Percentiles rank a stretch among this genome's conserved stretches.
phyloP scores from a whole-genome alignment of 257 asterid genomes.

The Oldenlandia corymbosa region DNA sequence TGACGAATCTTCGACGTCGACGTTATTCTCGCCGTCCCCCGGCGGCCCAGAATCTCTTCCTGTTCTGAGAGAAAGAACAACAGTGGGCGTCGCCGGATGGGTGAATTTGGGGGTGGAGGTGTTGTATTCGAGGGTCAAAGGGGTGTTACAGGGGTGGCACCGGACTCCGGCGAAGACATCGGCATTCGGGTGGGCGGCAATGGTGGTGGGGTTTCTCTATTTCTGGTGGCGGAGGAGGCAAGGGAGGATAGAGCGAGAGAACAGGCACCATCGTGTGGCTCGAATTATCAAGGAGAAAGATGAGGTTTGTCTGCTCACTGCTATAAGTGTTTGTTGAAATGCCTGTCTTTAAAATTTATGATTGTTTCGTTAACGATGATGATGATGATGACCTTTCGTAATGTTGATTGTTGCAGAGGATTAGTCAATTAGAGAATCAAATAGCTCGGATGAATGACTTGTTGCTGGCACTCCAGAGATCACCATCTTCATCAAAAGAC shows the following conservation, averaged over 20 bases:
- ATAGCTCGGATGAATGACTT: slow-evolving; percentile 60
- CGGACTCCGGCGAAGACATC: slow-evolving; percentile 14
- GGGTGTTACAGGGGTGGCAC: slow-evolving; percentile 14
- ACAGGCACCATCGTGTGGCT: slow-evolving; percentile 14
- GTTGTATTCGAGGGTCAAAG: slow-evolving; percentile 27
- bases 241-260: background rate
- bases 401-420: slow-evolving; percentile 42
- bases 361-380: background rate
- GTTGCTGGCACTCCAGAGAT: slow-evolving; percentile 36
- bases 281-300: slow-evolving; percentile 44
- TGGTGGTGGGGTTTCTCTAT: slow-evolving; percentile 16
- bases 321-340: slow-evolving; percentile 37
- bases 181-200: slow-evolving; percentile 21
- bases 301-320: slow-evolving; percentile 15
- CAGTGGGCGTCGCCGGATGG: slow-evolving; percentile 12
- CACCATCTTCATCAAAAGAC: background rate
- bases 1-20: slow-evolving; percentile 24
- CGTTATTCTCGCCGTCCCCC: slow-evolving; percentile 32
- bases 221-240: slow-evolving; percentile 25
- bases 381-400: too few relatives aligned
- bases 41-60: slow-evolving; percentile 15
- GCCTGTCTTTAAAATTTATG: slow-evolving; percentile 3
- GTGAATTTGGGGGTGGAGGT: slow-evolving; percentile 27
- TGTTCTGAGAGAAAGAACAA: slow-evolving; percentile 3
- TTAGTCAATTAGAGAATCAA: slow-evolving; percentile 54